Base-by-base conservation (phyloP, 805 yeast species). In the Candida railenensis region DNA sequence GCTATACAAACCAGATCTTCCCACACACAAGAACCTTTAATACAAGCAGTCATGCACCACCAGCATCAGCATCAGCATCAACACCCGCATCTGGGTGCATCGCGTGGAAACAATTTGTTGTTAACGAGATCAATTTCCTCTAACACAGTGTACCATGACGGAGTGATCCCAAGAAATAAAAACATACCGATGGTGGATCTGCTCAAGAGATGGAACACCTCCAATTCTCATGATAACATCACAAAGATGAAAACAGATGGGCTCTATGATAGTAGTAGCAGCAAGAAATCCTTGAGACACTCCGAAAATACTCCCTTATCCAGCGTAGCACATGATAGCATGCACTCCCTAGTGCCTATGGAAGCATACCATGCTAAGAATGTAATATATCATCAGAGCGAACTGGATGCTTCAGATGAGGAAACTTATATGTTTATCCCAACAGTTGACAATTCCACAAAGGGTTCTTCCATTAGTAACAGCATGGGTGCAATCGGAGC, bases 321-420 rank as follows among this genome's bases (percentile, higher is more conserved):
- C 4, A 49, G 40, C 34, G 46, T 37, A 9, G 61, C 59, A 4
- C 60, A 53, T 37, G 44, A 45, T 32, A 48, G 60, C 37, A 48
- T 53, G 51, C 52, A 50, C 40, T 50, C 56, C 16, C 45, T 50
- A 38, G 53, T 50, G 8, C 58, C 59, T 1, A 46, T 47, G 50
- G 18, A 21, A 20, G 18, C 30, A 14, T 36, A 25, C 32, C 46
- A 38, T 1, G 22, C 12, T 21, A 40, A 32, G 34, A 30, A n/a
- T 2, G n/a, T n/a, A n/a, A 7, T 12, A 18, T n/a, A 20, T 5
- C 11, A 9, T 15, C 61, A 56, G 37, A 63, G 66, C 45, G 70
- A 65, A 30, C 54, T 48, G 51, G 63, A 59, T 21, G 53, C 45
- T 3, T 51, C 49, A 5, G 54, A 54, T n/a, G 50, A 47, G 9